A percentile compares a stretch with the other conserved stretches of the same genome.
Evolutionary conservation across 345 rosid genomes (phyloP).

Genomic region (Lenwebbia sp.): DNA sequence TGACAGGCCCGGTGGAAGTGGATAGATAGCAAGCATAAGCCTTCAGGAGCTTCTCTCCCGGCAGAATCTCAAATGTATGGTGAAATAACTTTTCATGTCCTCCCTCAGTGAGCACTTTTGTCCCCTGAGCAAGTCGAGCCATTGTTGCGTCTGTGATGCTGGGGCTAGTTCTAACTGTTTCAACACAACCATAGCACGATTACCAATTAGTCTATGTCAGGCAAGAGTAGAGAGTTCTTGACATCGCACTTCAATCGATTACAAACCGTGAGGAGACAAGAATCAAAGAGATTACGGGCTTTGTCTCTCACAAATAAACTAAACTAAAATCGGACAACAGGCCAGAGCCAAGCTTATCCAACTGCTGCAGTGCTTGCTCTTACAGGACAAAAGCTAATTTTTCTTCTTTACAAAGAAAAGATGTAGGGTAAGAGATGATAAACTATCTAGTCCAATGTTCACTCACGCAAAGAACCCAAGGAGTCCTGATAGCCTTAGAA

Average conservation of each 20-base stretch:
- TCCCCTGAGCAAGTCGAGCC: too few relatives aligned
- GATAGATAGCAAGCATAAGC: too few relatives aligned
- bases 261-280: neutral
- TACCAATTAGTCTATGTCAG: too few relatives aligned
- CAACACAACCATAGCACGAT: neutral
- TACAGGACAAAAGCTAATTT: neutral
- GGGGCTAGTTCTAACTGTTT: constrained; percentile 52
- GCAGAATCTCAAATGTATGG: too few relatives aligned
- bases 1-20: too few relatives aligned
- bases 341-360: neutral
- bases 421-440: too few relatives aligned
- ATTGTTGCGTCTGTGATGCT: constrained; percentile 52
- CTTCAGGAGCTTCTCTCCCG: too few relatives aligned
- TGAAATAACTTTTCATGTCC: too few relatives aligned
- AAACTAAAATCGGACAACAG: neutral
- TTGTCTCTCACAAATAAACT: neutral
- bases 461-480: neutral
- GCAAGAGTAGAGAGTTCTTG: too few relatives aligned
- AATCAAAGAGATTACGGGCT: neutral
- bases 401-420: neutral
- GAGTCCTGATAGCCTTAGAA: neutral
- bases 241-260: too few relatives aligned
- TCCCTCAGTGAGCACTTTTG: too few relatives aligned
- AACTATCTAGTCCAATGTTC: too few relatives aligned
- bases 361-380: neutral